Percentiles rank a stretch among this genome's conserved stretches.
These are phyloP conservation scores for Antitrichia curtipendula DNA, from an alignment of 225 moss, liverwort and hornwort species.

Conservation along the genomic window DNA sequence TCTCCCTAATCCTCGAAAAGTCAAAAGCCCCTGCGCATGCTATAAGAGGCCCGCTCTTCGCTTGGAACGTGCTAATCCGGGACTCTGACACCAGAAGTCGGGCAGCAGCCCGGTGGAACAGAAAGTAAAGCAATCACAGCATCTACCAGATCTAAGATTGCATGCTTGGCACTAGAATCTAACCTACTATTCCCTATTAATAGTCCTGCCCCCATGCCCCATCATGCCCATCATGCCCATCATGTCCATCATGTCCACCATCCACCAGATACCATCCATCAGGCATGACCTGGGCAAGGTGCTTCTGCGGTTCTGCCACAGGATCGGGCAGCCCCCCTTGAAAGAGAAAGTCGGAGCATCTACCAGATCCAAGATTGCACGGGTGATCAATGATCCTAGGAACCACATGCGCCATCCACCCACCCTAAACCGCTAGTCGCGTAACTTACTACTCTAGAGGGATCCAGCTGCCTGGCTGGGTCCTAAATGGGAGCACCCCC, in stretches of 20 bases:
- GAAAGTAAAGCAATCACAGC: background rate
- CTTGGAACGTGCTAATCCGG: constrained; percentile 12
- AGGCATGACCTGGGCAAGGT: background rate
- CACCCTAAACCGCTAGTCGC: background rate
- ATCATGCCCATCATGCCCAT: background rate
- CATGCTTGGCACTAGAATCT: background rate
- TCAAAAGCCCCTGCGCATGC: background rate
- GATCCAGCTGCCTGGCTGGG: background rate
- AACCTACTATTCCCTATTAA: background rate
- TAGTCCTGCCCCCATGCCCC: background rate
- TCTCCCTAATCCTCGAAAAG: background rate
- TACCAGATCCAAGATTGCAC: background rate
- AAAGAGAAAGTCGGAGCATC: background rate
- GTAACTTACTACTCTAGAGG: background rate
- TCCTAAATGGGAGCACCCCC: background rate
- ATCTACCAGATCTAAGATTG: background rate
- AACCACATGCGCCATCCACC: background rate
- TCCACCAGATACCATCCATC: background rate
- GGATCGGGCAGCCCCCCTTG: background rate
- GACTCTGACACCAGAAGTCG: background rate
- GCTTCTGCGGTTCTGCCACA: too few species aligned
- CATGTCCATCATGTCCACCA: background rate
- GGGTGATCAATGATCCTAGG: background rate
- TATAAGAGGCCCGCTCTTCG: background rate
- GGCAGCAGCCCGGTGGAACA: background rate